These are phyloP conservation scores for Cylindricascospora bacillispora DNA, from an alignment of 1,139 yeast genomes.

Conservation along the genomic window DNA sequence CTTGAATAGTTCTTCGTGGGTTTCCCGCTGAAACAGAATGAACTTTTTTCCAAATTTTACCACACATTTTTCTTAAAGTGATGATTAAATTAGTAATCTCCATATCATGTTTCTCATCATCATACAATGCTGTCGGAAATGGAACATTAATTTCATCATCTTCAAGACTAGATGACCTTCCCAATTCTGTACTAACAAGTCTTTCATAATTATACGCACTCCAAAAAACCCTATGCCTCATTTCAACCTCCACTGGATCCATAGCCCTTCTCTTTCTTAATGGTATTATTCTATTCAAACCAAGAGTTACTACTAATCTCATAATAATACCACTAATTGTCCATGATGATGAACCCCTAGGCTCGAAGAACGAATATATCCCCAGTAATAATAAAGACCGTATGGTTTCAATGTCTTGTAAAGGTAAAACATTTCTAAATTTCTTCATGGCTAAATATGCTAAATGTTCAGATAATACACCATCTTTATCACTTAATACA, in stretches of 20 bases:
- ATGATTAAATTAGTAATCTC: slow-evolving; percentile 31
- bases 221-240: slow-evolving; percentile 37
- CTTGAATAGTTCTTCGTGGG: slow-evolving; percentile 19
- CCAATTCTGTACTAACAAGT: slow-evolving; percentile 32
- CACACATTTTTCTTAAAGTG: slow-evolving; percentile 32
- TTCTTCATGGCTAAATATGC: slow-evolving; percentile 28
- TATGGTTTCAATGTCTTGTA: slow-evolving; percentile 29
- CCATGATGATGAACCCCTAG: slow-evolving; percentile 35
- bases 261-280: slow-evolving; percentile 18
- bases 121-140: slow-evolving; percentile 28
- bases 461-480: slow-evolving; percentile 26
- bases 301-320: slow-evolving; percentile 31
- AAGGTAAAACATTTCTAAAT: slow-evolving; percentile 26
- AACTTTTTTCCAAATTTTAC: slow-evolving; percentile 30
- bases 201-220: slow-evolving; percentile 38
- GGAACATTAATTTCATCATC: slow-evolving; percentile 37
- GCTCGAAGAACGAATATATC: slow-evolving; percentile 35
- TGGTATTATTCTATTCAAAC: slow-evolving; percentile 30
- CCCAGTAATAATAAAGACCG: slow-evolving; percentile 32
- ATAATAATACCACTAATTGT: slow-evolving; percentile 36
- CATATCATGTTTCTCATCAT: slow-evolving; percentile 30
- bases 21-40: slow-evolving; percentile 31
- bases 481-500: slow-evolving; percentile 25
- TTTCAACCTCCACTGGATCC: slow-evolving; percentile 29
- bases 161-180: slow-evolving; percentile 33